Evolutionary conservation across 2,329 filamentous ascomycete genomes (phyloP), one percentile per base, ranked within the genome.

Genomic region (Sarocladiaceae sp.): DNA sequence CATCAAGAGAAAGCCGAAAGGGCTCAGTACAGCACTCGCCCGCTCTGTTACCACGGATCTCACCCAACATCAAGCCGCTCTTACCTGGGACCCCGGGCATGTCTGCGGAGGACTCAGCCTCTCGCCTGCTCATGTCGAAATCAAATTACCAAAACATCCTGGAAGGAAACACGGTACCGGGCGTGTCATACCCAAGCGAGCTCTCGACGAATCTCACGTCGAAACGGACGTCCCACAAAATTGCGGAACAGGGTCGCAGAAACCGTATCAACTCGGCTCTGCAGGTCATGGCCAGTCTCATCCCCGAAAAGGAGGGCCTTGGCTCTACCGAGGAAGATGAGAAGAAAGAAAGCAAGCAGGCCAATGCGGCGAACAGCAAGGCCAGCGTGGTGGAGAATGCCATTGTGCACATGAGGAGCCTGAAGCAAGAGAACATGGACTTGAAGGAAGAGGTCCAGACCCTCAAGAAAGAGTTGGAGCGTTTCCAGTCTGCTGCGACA

Each of bases 121-220:
- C 78, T n/a, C 75, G 88, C 21, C 76, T 97, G 34, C 74, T 98
- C 21, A 87, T 90, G 27, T 88, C 87, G 13, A 97, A 97, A 62
- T 97, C 91, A 2, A 98, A 98, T 58, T 98, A 98, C 57, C 91
- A 97, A 58, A 95, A 96, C 55, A 93, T 98, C 29, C 68, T 98
- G 10, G 93, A 97, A 61, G 93, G 93, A 40, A 97, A 89, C 42
- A 83, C 84, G 45, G 80, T 96, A 1, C 90, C 90, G 0, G 91
- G 91, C 11, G 85, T 96, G 11, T 85, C 85, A 1, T 97, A 96
- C 54, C 90, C 91, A 1, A 88, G 86, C 53, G 87, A 90, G 43
- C 73, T 98, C 33, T 95, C 90, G 6, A 94, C 90, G 18, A 95
- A 95, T 52, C 70, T 98, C 20, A 96, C 90, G 0, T 95, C 89